A percentile compares a stretch with the other conserved stretches of the same genome.
Conservation (phyloP, 495 filamentous ascomycete genomes). For the Bacidia rubella region DNA sequence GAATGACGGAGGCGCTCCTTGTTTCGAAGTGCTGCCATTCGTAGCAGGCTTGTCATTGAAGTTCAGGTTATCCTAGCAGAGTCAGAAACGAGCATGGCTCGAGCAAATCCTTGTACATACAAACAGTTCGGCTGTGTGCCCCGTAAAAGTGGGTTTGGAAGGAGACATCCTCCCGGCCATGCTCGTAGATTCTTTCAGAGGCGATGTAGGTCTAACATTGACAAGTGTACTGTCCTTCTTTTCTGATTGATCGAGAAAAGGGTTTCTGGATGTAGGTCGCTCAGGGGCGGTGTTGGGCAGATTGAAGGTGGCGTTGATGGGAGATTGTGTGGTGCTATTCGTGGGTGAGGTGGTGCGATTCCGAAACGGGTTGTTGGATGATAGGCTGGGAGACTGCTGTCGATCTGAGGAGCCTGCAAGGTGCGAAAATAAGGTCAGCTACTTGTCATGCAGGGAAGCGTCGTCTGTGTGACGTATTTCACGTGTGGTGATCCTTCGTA, state of each 20-base stretch:
- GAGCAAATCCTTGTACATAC: slow-evolving; percentile 41
- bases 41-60: slow-evolving; percentile 30
- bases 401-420: slow-evolving; percentile 8
- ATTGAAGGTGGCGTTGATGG: slow-evolving; percentile 20
- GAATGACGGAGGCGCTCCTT: slow-evolving; percentile 31
- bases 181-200: slow-evolving; percentile 27
- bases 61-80: slow-evolving; percentile 34
- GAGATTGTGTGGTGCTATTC: slow-evolving; percentile 32
- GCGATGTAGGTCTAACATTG: slow-evolving; percentile 23
- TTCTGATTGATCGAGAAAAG: slow-evolving; percentile 67
- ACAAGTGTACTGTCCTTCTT: slow-evolving; percentile 30
- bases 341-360: slow-evolving; percentile 68
- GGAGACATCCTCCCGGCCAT: slow-evolving; percentile 40
- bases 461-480: slow-evolving; percentile 14
- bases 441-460: not conserved
- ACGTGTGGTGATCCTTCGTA: slow-evolving; percentile 15
- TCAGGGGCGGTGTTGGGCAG: slow-evolving; percentile 40
- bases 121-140: slow-evolving; percentile 72
- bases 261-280: slow-evolving; percentile 74
- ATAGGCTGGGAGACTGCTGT: slow-evolving; percentile 27
- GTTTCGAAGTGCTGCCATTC: slow-evolving; percentile 14
- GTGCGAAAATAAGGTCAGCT: slow-evolving; percentile 6
- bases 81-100: slow-evolving; percentile 2
- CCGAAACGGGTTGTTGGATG: slow-evolving; percentile 97
- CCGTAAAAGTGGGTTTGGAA: slow-evolving; percentile 35